A percentile compares a stretch with the other conserved stretches of the same genome.
Evolutionary conservation across 345 rosid genomes (phyloP).

Genomic region (Litchi chinensis): DNA sequence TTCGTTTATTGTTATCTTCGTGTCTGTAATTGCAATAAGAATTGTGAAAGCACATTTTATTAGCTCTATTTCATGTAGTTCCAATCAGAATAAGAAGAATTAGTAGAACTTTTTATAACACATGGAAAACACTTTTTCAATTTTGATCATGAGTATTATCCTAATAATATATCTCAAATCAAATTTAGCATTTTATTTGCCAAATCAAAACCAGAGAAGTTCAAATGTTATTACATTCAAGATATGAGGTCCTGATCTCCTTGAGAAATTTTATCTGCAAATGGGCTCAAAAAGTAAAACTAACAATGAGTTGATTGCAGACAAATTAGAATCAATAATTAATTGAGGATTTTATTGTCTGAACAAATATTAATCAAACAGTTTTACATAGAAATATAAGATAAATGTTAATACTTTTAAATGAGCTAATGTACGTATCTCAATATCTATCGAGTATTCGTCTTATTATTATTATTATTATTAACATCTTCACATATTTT

Average conservation of each 20-base stretch:
- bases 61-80: conserved; percentile 23
- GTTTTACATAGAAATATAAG: not conserved
- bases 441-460: too few species aligned
- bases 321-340: not conserved
- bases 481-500: too few species aligned
- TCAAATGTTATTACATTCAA: not conserved
- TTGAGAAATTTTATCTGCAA: too few species aligned
- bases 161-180: not conserved
- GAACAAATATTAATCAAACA: not conserved
- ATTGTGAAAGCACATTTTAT: conserved; percentile 25
- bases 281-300: too few species aligned
- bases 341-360: not conserved
- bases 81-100: conserved; percentile 24
- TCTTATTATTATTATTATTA: too few species aligned
- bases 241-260: not conserved
- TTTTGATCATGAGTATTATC: not conserved
- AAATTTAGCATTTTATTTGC: not conserved
- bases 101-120: not conserved
- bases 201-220: not conserved
- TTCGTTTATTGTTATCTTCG: conserved; percentile 40
- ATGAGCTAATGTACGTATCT: not conserved
- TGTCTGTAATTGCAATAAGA: conserved; percentile 33
- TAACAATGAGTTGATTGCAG: not conserved
- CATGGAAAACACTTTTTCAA: not conserved
- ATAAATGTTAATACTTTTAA: too few species aligned